These are phyloP conservation scores for Fusarium brachygibbosum DNA, from an alignment of 2,329 filamentous ascomycete species.

Conservation along the genomic window DNA sequence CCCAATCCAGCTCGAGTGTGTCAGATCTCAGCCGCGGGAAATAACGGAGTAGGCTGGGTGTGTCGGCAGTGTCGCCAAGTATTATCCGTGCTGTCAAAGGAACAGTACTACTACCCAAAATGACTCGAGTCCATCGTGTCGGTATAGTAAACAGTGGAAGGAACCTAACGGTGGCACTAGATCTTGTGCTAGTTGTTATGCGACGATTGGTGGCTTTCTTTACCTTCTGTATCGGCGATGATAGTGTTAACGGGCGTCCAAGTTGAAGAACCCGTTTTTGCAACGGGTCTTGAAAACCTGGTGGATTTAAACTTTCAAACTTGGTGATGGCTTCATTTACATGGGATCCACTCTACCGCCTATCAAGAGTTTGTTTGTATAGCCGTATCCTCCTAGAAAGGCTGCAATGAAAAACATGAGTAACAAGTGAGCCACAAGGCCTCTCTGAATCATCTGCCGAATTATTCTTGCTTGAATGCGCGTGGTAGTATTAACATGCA, in stretches of 20 bases:
- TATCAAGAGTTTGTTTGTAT: not conserved
- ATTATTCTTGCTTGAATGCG: not conserved
- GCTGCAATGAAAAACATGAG: not conserved
- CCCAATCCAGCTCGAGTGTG: slow-evolving; percentile 1
- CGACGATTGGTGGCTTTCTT: not conserved
- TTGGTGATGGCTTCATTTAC: slow-evolving; percentile 28
- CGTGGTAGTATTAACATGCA: not conserved
- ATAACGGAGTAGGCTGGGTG: slow-evolving; percentile 22
- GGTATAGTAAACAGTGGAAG: not conserved
- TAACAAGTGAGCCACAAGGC: not conserved
- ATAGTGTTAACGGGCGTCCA: not conserved
- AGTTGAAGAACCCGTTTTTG: slow-evolving; percentile 6
- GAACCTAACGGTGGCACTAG: not conserved
- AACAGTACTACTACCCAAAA: not conserved
- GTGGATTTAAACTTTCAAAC: slow-evolving; percentile 24
- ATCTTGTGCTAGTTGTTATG: not conserved
- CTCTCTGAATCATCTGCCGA: not conserved
- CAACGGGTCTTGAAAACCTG: not conserved
- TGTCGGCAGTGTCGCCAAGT: slow-evolving; percentile 21
- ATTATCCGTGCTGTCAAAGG: slow-evolving; percentile 1
- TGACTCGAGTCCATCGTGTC: slow-evolving; percentile 11
- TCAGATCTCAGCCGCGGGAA: slow-evolving; percentile 15
- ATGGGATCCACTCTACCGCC: not conserved
- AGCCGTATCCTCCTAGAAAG: not conserved
- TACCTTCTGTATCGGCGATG: not conserved